Evolutionary conservation across 2,329 filamentous ascomycete genomes (phyloP), one percentile per base, ranked within the genome.

Genomic region (Epichloe aotearoae): DNA sequence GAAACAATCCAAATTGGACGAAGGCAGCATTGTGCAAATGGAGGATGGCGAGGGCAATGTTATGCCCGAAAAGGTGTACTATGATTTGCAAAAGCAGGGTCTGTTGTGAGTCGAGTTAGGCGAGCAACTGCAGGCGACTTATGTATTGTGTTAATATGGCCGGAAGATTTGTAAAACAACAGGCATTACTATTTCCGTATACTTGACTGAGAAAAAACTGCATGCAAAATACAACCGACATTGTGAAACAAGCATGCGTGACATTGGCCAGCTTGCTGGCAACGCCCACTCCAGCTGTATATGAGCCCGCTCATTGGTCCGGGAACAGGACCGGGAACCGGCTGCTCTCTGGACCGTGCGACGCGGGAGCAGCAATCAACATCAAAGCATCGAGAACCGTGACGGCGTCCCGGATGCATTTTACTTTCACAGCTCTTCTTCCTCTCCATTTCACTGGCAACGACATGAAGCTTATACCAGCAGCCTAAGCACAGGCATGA

Each of bases 41-140:
- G 93, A 98, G 73, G 93, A 98, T 66, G 86, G 82, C 0, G 87
- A 95, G 64, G 93, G 93, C 45, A 97, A 98, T 62, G 93, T 98
- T 52, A 98, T 98, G 93, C 93, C 94, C 0, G 89, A 96, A 71
- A 95, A 95, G 75, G 91, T 98, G 50, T 98, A 96, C 67, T 83
- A 90, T 57, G 93, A 98, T 75, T 70, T 97, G 68, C 86, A 88
- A 68, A 95, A 94, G 71, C 88, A 95, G 65, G 91, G 91, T 36
- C 73, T 95, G 62, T 70, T 94, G 57, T 93, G 74, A 68, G 51
- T 15, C 17, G 20, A 38, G 3, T 6, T 26, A 5, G 33, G n/a
- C 19, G 20, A 43, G n/a, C 8, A 10, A 20, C n/a, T 4, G 15
- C 11, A 33, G 15, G 33, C n/a, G 11, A 8, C 12, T 30, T n/a